Base-by-base conservation (phyloP, 495 filamentous ascomycete species). In the Talaromyces borbonicus region DNA sequence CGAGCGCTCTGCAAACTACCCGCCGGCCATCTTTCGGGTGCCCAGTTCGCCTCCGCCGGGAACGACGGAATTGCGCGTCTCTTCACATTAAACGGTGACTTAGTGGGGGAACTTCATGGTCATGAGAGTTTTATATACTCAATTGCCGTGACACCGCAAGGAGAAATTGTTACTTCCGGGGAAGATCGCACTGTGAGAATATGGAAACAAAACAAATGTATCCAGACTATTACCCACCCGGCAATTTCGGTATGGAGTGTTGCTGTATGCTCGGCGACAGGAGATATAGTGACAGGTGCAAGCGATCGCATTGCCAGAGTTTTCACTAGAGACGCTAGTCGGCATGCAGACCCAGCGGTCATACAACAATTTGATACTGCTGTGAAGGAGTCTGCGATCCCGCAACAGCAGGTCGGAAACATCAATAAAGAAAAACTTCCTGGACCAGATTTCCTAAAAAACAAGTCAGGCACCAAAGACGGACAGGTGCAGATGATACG, bases 121-220 rank as follows among this genome's bases (percentile, higher is more conserved):
- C 93, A 98, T 55, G 90, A 95, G 46, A 92, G 80, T 56, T 99
- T 94, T 62, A 90, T 99, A 47, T 99, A 99, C 62, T 85, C 86
- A 16, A 68, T 99, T 9, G 78, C 81, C 20, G 63, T 71, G 18
- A 64, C 90, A 11, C 85, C 92, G 1, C 81, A 81, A 0, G 90
- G 90, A 5, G 90, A 95, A 53, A 66, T 99, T 14, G 85, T 90
- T 33, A 96, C 90, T 60, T 80, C 87, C 2, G 86, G 87, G 8
- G 93, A 99, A 61, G 93, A 99, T 63, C 80, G 93, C 37, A 95
- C 93, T 7, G 77, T 90, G 14, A 72, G 87, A 40, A 72, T 99
- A 55, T 99, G 93, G 93, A 79, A 77, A 49, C 81, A 80, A 29
- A 77, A 63, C 14, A 70, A 89, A 39, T 96, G 90, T 56, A 66